phyloP scores from a whole-genome alignment of 306 rosid species.

The Prunus davidiana region DNA sequence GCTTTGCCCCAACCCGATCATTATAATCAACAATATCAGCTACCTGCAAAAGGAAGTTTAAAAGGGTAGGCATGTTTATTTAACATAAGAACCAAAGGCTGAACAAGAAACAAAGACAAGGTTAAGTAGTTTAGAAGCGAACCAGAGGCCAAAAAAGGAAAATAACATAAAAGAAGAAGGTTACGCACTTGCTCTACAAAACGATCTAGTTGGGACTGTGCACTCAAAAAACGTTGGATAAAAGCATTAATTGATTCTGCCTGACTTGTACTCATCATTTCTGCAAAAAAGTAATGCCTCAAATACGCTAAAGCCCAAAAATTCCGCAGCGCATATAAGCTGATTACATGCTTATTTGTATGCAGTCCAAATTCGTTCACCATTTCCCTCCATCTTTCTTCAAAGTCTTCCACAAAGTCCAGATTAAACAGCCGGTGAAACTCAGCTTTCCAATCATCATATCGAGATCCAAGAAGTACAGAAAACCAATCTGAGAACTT shows the following conservation, averaged over 20 bases:
- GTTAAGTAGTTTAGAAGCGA: background rate
- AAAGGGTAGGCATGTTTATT: background rate
- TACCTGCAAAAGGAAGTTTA: conserved; percentile 38
- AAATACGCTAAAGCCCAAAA: conserved; percentile 85
- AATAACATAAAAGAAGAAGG: conserved; percentile 15
- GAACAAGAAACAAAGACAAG: background rate
- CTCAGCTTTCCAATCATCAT: conserved; percentile 81
- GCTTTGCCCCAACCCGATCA: conserved; percentile 65
- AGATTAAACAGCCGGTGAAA: conserved; percentile 72
- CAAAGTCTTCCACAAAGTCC: conserved; percentile 64
- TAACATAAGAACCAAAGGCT: conserved; percentile 7
- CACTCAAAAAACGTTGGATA: conserved; percentile 74
- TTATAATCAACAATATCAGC: conserved; percentile 61
- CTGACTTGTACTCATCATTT: conserved; percentile 57
- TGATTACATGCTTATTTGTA: conserved; percentile 63
- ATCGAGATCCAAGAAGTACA: conserved; percentile 58
- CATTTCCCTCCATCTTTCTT: conserved; percentile 78
- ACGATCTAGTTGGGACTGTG: conserved; percentile 58
- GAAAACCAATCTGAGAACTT: conserved; percentile 91
- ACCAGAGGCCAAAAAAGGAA: background rate
- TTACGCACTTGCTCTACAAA: conserved; percentile 61
- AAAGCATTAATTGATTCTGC: conserved; percentile 56
- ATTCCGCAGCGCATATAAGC: conserved; percentile 63
- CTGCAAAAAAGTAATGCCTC: conserved; percentile 75
- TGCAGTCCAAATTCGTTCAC: conserved; percentile 64